Conservation (phyloP, 106 monocot genomes). For the Amphibolis antarctica region DNA sequence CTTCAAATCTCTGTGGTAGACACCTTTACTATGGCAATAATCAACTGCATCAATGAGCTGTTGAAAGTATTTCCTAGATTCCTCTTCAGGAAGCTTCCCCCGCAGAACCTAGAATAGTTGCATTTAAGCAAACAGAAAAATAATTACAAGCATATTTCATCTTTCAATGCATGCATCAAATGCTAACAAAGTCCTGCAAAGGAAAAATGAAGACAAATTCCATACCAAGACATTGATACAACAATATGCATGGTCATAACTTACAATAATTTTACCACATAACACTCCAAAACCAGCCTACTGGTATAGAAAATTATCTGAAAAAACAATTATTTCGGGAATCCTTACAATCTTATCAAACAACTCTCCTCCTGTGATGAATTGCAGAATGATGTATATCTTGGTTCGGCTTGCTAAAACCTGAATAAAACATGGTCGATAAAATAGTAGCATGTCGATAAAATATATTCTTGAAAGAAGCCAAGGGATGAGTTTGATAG, state of each 20-base stretch:
- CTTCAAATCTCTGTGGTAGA: slow-evolving; percentile 95
- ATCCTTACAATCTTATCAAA: slow-evolving; percentile 86
- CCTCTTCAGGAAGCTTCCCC: slow-evolving; percentile 61
- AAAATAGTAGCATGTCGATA: not conserved
- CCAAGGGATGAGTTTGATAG: not conserved
- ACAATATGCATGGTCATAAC: no score
- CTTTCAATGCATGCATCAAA: not conserved
- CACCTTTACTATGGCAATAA: slow-evolving; percentile 88
- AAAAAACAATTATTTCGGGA: not conserved
- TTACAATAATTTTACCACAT: no score
- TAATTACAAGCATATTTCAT: not conserved
- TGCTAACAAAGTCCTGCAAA: not conserved
- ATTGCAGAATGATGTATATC: slow-evolving; percentile 87
- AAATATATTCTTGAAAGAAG: not conserved
- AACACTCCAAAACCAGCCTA: no score
- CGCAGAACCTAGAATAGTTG: slow-evolving; percentile 39
- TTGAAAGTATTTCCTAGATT: slow-evolving; percentile 71
- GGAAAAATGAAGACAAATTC: no score
- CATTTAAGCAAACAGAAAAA: not conserved
- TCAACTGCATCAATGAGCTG: slow-evolving; percentile 84
- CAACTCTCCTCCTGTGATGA: slow-evolving; percentile 83
- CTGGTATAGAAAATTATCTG: not conserved
- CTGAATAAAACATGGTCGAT: slow-evolving; percentile 16
- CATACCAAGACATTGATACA: no score
- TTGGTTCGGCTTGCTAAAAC: slow-evolving; percentile 82